A percentile compares a stretch with the other conserved stretches of the same genome.
phyloP scores from a whole-genome alignment of 768 basidiomycete genomes.

The Collybiopsis luxurians region DNA sequence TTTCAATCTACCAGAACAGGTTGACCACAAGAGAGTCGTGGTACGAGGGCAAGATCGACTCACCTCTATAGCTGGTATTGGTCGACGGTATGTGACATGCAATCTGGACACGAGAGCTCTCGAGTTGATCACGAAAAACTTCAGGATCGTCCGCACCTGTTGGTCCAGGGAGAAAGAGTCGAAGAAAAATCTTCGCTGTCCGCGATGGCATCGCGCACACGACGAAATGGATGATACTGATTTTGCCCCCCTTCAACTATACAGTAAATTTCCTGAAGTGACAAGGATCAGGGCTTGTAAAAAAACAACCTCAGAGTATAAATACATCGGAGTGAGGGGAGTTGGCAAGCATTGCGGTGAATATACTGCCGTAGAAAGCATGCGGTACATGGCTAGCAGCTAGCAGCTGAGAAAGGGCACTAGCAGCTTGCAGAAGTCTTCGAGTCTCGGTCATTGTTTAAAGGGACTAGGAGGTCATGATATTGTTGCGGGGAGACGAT shows the following conservation, averaged over 20 bases:
- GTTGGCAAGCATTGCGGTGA: slow-evolving; percentile 69
- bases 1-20: slow-evolving; percentile 65
- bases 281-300: slow-evolving; percentile 11
- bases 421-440: slow-evolving; percentile 76
- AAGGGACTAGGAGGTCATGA: slow-evolving; percentile 46
- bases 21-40: slow-evolving; percentile 5
- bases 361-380: slow-evolving; percentile 76
- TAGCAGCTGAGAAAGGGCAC: slow-evolving; percentile 68
- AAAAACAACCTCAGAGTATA: slow-evolving; percentile 20
- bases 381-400: slow-evolving; percentile 59
- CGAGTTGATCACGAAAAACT: slow-evolving; percentile 8
- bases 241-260: slow-evolving; percentile 73
- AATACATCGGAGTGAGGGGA: slow-evolving; percentile 61
- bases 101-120: slow-evolving; percentile 41
- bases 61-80: slow-evolving; percentile 78
- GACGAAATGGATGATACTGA: slow-evolving; percentile 69
- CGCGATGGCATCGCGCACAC: slow-evolving; percentile 72
- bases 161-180: slow-evolving; percentile 82
- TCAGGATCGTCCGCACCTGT: slow-evolving; percentile 48
- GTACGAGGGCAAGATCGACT: slow-evolving; percentile 20
- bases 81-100: slow-evolving; percentile 70
- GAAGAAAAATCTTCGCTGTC: slow-evolving; percentile 62
- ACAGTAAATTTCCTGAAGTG: slow-evolving; percentile 72
- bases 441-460: slow-evolving; percentile 64
- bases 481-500: slow-evolving; percentile 41